phyloP scores from a whole-genome alignment of 768 basidiomycete species.

The Amanita jacksonii region DNA sequence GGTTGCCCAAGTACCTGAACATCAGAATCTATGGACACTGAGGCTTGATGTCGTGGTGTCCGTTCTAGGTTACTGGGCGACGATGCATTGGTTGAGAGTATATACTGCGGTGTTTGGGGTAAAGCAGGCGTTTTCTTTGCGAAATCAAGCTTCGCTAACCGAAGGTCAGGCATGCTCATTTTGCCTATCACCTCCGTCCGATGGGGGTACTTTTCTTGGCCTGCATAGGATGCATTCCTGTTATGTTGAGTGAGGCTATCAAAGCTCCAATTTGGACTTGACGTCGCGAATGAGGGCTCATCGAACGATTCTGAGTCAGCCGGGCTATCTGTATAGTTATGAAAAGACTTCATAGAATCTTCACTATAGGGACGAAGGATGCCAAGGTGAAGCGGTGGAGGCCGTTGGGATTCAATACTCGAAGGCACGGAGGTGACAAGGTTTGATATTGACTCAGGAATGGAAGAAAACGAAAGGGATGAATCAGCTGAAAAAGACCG shows the following conservation, averaged over 20 bases:
- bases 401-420: slow-evolving; percentile 26
- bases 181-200: slow-evolving; percentile 41
- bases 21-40: slow-evolving; percentile 1
- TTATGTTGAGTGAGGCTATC: slow-evolving; percentile 26
- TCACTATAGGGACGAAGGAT: slow-evolving; percentile 30
- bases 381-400: slow-evolving; percentile 41
- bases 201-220: slow-evolving; percentile 24
- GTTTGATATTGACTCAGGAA: slow-evolving; percentile 28
- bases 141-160: slow-evolving; percentile 37
- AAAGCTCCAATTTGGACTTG: slow-evolving; percentile 18
- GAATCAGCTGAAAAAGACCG: slow-evolving; percentile 58
- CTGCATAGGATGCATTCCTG: slow-evolving; percentile 43
- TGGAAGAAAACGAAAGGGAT: slow-evolving; percentile 40
- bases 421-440: slow-evolving; percentile 12
- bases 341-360: slow-evolving; percentile 40
- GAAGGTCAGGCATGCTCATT: slow-evolving; percentile 84
- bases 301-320: slow-evolving; percentile 47
- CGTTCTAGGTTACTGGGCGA: slow-evolving; percentile 13
- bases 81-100: slow-evolving; percentile 2
- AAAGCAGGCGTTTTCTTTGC: slow-evolving; percentile 16
- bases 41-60: slow-evolving; percentile 27
- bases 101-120: background rate
- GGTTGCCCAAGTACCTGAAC: slow-evolving; percentile 4
- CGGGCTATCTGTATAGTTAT: slow-evolving; percentile 46
- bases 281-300: background rate